phyloP scores from a whole-genome alignment of 495 filamentous ascomycete genomes.

The Penicillium bovifimosum region DNA sequence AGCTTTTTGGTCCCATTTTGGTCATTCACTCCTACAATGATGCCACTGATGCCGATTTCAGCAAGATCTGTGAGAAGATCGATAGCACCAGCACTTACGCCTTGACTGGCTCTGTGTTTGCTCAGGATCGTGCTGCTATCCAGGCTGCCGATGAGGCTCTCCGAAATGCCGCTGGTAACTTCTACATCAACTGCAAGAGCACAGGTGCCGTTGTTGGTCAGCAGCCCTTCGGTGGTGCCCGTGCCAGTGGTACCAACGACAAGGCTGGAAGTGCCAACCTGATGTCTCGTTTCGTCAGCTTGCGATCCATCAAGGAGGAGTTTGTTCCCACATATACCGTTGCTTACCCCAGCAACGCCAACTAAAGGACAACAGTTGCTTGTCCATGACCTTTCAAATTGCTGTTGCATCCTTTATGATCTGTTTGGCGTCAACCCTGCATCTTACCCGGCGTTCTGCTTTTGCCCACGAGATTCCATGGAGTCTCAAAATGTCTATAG shows the following conservation, averaged over 20 bases:
- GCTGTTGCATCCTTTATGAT: conserved; percentile 21
- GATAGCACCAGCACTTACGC: conserved; percentile 70
- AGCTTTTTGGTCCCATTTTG: conserved; percentile 62
- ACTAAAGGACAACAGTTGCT: conserved; percentile 5
- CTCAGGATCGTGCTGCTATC: conserved; percentile 62
- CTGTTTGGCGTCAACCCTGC: conserved; percentile 22
- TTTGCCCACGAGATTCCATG: conserved; percentile 2
- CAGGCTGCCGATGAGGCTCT: conserved; percentile 66
- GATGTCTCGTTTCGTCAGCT: conserved; percentile 72
- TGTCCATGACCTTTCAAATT: background rate
- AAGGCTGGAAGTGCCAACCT: conserved; percentile 80
- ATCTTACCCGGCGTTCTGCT: conserved; percentile 22
- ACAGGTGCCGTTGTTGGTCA: conserved; percentile 90
- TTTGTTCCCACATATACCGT: conserved; percentile 65
- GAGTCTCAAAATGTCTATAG: conserved; percentile 1
- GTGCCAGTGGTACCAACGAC: conserved; percentile 86
- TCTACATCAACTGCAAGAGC: conserved; percentile 91
- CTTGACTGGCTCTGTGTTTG: conserved; percentile 75
- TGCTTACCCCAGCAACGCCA: conserved; percentile 72
- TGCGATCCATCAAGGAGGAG: conserved; percentile 88
- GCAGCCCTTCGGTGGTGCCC: conserved; percentile 83
- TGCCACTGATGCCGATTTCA: conserved; percentile 42
- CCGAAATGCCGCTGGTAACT: conserved; percentile 77
- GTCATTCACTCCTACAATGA: conserved; percentile 58
- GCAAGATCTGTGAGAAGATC: conserved; percentile 48